These are phyloP conservation scores for Pseudogymnoascus sp. DNA, from an alignment of 2,329 filamentous ascomycete species.

Conservation along the genomic window DNA sequence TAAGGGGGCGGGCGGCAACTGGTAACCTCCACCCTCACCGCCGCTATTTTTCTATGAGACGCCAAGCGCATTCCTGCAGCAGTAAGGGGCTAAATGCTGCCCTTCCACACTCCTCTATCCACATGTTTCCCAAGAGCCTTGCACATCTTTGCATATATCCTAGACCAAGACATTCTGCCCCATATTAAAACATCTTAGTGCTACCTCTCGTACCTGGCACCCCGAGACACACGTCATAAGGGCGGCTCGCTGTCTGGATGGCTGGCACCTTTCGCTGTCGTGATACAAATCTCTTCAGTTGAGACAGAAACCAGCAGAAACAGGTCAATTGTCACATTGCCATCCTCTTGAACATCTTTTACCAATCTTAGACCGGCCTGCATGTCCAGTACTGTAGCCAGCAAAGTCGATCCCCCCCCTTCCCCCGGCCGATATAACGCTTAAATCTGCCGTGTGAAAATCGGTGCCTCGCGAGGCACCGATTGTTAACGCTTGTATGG, in stretches of 20 bases:
- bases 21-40: too few species aligned
- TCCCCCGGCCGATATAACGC: background rate
- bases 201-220: background rate
- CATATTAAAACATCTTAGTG: background rate
- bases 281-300: slow-evolving; percentile 7
- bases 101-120: background rate
- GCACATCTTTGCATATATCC: background rate
- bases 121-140: background rate
- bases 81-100: background rate
- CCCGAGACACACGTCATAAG: slow-evolving; percentile 4
- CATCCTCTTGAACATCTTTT: slow-evolving; percentile 2
- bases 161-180: background rate
- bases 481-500: slow-evolving; percentile 6
- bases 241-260: background rate
- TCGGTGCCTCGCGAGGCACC: slow-evolving; percentile 5
- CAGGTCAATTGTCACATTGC: slow-evolving; percentile 5
- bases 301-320: background rate
- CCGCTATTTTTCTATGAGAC: background rate
- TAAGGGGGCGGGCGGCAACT: background rate
- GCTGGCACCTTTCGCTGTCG: background rate
- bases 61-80: slow-evolving; percentile 1
- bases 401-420: background rate
- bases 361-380: background rate
- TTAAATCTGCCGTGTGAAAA: slow-evolving; percentile 4
- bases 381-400: background rate